Percentiles rank a stretch among this genome's conserved stretches.
These are phyloP conservation scores for Globisporangium nagaii DNA, from an alignment of 352 stramenopile species.

Conservation along the genomic window DNA sequence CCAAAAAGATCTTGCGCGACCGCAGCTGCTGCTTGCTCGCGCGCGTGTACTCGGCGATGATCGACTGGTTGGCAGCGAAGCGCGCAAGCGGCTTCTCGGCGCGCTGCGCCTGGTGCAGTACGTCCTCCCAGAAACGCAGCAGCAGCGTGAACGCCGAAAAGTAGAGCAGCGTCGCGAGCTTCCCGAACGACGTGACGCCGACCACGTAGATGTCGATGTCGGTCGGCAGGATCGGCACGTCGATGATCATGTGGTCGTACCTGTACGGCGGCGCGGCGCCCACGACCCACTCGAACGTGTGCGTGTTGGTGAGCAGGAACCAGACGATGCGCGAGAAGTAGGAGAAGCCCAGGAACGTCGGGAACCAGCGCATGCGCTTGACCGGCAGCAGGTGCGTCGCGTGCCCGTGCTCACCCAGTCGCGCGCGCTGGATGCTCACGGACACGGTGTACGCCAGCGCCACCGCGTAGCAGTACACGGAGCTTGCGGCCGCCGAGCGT, in stretches of 20 bases:
- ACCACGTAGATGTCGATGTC: conserved; percentile 83
- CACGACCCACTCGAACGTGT: conserved; percentile 79
- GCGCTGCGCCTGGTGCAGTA: conserved; percentile 43
- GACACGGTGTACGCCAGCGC: conserved; percentile 69
- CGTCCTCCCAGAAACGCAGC: conserved; percentile 78
- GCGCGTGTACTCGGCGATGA: conserved; percentile 69
- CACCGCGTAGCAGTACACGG: conserved; percentile 61
- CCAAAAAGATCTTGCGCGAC: conserved; percentile 60
- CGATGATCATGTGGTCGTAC: conserved; percentile 75
- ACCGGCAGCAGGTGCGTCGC: conserved; percentile 73
- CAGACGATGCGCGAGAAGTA: conserved; percentile 70
- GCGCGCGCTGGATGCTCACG: conserved; percentile 62
- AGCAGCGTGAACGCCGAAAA: conserved; percentile 80
- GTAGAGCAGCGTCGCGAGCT: conserved; percentile 73
- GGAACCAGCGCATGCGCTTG: conserved; percentile 82
- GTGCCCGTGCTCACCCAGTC: conserved; percentile 75
- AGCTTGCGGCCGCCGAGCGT: conserved; percentile 52
- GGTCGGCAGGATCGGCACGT: conserved; percentile 56
- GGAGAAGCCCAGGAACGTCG: conserved; percentile 67
- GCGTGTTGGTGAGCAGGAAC: conserved; percentile 74
- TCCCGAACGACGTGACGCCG: conserved; percentile 67
- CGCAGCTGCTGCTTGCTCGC: conserved; percentile 38
- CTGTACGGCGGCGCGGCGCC: conserved; percentile 30
- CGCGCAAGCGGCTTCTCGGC: conserved; percentile 54
- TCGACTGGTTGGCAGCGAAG: conserved; percentile 62